Conservation (phyloP, 306 rosid species). For the Casuarina equisetifolia region DNA sequence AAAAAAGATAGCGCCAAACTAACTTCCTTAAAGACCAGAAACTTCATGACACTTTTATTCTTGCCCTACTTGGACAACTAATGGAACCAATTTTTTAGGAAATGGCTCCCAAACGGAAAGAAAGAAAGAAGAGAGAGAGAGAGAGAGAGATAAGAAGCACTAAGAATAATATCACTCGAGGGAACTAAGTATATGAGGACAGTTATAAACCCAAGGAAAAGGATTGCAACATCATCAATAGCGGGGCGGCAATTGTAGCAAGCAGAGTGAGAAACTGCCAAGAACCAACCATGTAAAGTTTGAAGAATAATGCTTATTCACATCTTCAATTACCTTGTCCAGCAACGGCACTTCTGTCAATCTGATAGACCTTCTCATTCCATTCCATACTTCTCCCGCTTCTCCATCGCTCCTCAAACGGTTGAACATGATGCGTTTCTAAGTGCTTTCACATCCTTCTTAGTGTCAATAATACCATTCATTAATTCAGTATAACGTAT, state of each 20-base stretch:
- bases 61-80: too few relatives aligned
- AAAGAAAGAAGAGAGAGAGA: too few relatives aligned
- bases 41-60: too few relatives aligned
- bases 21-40: too few relatives aligned
- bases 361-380: conserved; percentile 65
- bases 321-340: conserved; percentile 75
- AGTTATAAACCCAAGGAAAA: conserved; percentile 38
- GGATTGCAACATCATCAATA: conserved; percentile 46
- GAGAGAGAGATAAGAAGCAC: too few relatives aligned
- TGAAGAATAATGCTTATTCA: conserved; percentile 58
- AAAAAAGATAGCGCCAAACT: too few relatives aligned
- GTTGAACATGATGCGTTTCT: conserved; percentile 60
- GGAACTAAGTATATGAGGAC: conserved; percentile 21
- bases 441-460: conserved; percentile 61
- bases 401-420: conserved; percentile 69
- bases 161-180: too few relatives aligned
- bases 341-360: conserved; percentile 60
- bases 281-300: conserved; percentile 53
- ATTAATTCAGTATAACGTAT: conserved; percentile 65
- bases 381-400: conserved; percentile 64
- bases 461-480: conserved; percentile 33
- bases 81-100: background rate
- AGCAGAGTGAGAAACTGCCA: conserved; percentile 67
- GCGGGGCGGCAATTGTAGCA: conserved; percentile 50
- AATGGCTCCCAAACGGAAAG: too few relatives aligned